Conservation (phyloP, 371 early-diverging fungal genomes). For the Mortierella sp. region DNA sequence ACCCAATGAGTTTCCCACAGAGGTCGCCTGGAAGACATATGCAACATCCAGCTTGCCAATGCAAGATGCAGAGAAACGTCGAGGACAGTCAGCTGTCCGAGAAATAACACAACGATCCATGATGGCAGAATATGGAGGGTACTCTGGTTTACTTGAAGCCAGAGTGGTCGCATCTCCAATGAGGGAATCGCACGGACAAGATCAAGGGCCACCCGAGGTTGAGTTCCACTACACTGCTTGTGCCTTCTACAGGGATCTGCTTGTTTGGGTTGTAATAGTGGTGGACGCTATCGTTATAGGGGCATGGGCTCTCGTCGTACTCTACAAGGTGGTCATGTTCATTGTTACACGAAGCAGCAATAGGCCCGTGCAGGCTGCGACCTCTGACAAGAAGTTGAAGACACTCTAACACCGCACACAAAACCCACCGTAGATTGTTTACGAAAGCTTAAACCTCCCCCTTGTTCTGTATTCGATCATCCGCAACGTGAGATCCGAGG, state of each 20-base stretch:
- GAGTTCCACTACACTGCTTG: slow-evolving; percentile 38
- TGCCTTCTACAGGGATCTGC: slow-evolving; percentile 30
- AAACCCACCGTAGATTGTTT: too few relatives aligned
- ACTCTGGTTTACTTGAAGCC: slow-evolving; percentile 63
- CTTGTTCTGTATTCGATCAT: too few relatives aligned
- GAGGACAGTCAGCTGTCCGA: slow-evolving; percentile 15
- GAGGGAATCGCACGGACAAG: neutral
- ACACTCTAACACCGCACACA: too few relatives aligned
- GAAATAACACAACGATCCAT: slow-evolving; percentile 66
- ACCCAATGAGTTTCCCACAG: neutral
- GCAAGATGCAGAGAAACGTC: neutral
- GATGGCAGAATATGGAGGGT: slow-evolving; percentile 64
- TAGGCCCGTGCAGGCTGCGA: too few relatives aligned
- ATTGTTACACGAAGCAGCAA: too few relatives aligned
- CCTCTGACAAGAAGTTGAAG: too few relatives aligned
- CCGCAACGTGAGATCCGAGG: too few relatives aligned
- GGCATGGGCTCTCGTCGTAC: slow-evolving; percentile 11
- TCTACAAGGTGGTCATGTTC: too few relatives aligned
- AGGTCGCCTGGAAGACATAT: slow-evolving; percentile 1
- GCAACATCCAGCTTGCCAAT: neutral
- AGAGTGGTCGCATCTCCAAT: neutral
- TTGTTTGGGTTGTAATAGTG: slow-evolving; percentile 35
- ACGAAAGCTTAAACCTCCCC: too few relatives aligned
- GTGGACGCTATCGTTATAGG: slow-evolving; percentile 17
- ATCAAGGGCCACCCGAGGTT: neutral